Evolutionary conservation across 108 stramenopile genomes (phyloP).

Genomic region (Phaeodactylum tricornutum): DNA sequence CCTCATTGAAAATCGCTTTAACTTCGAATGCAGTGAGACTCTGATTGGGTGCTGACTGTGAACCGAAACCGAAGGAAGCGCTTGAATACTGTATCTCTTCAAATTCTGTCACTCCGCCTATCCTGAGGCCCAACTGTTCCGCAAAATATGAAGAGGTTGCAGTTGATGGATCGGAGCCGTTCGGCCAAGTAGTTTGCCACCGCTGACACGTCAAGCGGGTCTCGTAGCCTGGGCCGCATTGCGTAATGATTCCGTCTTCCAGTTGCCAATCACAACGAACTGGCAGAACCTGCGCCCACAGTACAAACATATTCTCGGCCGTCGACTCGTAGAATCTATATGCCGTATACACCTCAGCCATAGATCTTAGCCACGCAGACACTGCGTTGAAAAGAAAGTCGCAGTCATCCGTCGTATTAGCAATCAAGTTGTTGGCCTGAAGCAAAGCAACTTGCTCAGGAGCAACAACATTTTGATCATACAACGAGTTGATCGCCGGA

Average conservation of each 20-base stretch:
- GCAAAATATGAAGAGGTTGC: conserved; percentile 28
- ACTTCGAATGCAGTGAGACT: too few species aligned
- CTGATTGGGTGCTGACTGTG: too few species aligned
- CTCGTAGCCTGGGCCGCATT: conserved; percentile 15
- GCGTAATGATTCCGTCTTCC: conserved; percentile 27
- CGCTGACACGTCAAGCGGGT: neutral
- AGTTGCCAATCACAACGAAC: conserved; percentile 47
- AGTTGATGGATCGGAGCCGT: neutral
- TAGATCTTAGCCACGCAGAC: conserved; percentile 27
- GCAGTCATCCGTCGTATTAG: conserved; percentile 23
- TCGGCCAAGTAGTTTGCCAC: neutral
- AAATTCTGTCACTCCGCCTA: conserved; percentile 11
- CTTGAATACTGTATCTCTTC: too few species aligned
- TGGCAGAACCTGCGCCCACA: conserved; percentile 51
- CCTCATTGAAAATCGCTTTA: conserved; percentile 1
- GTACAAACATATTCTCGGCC: too few species aligned
- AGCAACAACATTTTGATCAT: too few species aligned
- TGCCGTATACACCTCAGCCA: neutral
- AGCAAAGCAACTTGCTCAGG: conserved; percentile 37
- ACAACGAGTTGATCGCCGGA: too few species aligned
- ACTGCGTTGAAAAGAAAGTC: conserved; percentile 37
- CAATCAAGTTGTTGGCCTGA: conserved; percentile 46
- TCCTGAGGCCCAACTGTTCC: conserved; percentile 7
- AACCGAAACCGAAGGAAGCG: too few species aligned
- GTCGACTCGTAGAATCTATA: neutral